Evolutionary conservation across 192 early-diverging fungal genomes (phyloP), one percentile per base, ranked within the genome.

Genomic region (Backusella sp.): DNA sequence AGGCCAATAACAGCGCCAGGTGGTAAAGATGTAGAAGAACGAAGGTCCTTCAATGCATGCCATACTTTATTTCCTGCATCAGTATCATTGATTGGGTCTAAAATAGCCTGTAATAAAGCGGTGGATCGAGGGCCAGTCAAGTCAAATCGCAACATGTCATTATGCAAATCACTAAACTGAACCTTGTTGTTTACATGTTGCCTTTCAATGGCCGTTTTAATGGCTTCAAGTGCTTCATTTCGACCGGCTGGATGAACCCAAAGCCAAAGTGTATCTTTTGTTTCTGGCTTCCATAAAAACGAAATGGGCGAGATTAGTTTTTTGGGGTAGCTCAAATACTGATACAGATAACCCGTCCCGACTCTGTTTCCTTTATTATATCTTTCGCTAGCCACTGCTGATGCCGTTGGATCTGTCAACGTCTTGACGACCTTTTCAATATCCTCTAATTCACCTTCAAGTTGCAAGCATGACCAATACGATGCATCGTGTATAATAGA

Each of bases 401-500:
- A 84, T 28, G 82, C 46, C 12, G 82, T 77, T 17, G 92, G 92
- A 74, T 96, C 94, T 0, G 86, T 78, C 4, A 96, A 80, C 7
- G 76, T 53, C 0, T 75, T 81, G 68, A 97, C 76, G 14, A 92
- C 72, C 0, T 32, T 65, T 3, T 80, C 67, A 44, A 98, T 90
- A 6, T 68, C 70, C 6, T 71, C 70, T 11, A 77, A 74, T 17
- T 73, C 11, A 23, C 96, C 95, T 4, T 76, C 75, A n/a, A 98
- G 30, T 81, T 96, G 89, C 19, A 97, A 56, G 41, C 89, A 93
- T 5, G 81, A 80, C 68, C 84, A 84, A 84, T 95, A 99, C 34
- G 96, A 97, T 1, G 89, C 89, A 76, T 99, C 98, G 73, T 96
- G 93, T 1, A 94, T 72, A 41, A 94, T 87, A n/a, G 89, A 92